Conservation (phyloP, 2,329 filamentous ascomycete genomes). For the Paraconiothyrium sp. region DNA sequence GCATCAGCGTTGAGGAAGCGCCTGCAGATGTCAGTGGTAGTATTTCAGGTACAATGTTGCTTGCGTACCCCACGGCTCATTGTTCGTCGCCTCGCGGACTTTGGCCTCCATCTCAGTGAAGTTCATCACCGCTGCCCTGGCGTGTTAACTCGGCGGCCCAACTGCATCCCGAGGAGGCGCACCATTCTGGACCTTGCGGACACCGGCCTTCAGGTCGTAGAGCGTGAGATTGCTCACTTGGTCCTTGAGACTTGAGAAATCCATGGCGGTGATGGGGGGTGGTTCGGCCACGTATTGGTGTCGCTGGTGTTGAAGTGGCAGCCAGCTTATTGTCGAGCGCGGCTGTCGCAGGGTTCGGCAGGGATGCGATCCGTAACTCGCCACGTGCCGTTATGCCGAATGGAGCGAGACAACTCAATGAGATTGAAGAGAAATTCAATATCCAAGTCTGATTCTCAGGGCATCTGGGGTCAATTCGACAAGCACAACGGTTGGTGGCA, state of each 20-base stretch:
- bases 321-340: conserved; percentile 32
- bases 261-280: conserved; percentile 65
- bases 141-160: conserved; percentile 38
- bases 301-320: conserved; percentile 26
- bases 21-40: conserved; percentile 36
- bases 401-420: background rate
- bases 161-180: conserved; percentile 42
- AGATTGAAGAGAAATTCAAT: background rate
- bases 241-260: conserved; percentile 84
- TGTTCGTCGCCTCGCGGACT: conserved; percentile 98
- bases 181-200: conserved; percentile 98
- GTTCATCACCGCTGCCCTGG: conserved; percentile 85
- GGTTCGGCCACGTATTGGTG: conserved; percentile 12
- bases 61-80: conserved; percentile 88
- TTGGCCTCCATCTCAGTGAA: conserved; percentile 77
- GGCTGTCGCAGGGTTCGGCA: conserved; percentile 18
- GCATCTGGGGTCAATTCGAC: background rate
- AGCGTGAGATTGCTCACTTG: conserved; percentile 90
- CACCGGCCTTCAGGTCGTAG: conserved; percentile 94
- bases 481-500: background rate
- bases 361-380: conserved; percentile 13
- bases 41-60: conserved; percentile 59
- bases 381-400: conserved; percentile 14
- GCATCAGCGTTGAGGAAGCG: conserved; percentile 89
- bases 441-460: background rate